These are phyloP conservation scores for Aspergillus brasiliensis DNA, from an alignment of 2,329 filamentous ascomycete genomes.

Conservation along the genomic window DNA sequence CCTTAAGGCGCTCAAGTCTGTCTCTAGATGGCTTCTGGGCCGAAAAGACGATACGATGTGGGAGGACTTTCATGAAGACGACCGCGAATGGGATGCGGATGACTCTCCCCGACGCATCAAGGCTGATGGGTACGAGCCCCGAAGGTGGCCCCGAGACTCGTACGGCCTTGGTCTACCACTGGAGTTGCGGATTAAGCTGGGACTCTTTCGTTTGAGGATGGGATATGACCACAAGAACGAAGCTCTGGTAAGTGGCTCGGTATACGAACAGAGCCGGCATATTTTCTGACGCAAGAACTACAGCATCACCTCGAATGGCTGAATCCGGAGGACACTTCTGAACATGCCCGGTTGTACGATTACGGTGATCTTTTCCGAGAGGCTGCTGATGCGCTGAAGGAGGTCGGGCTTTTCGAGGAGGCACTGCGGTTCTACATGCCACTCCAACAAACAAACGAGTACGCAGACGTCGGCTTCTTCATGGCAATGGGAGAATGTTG, in stretches of 20 bases:
- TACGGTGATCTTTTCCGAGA: conserved; percentile 81
- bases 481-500: conserved; percentile 64
- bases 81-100: conserved; percentile 84
- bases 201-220: conserved; percentile 75
- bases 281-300: conserved; percentile 9
- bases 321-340: conserved; percentile 60
- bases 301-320: conserved; percentile 71
- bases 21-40: conserved; percentile 81
- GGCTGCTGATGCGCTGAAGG: conserved; percentile 61
- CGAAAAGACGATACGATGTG: conserved; percentile 74
- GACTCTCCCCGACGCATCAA: conserved; percentile 66
- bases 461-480: conserved; percentile 53
- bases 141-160: conserved; percentile 54
- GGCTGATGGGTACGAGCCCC: conserved; percentile 63
- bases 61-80: conserved; percentile 71
- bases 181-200: conserved; percentile 81
- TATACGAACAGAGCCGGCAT: neutral
- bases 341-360: conserved; percentile 59
- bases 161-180: conserved; percentile 77
- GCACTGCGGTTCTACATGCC: conserved; percentile 62
- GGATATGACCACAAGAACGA: conserved; percentile 65
- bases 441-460: conserved; percentile 50
- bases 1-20: conserved; percentile 67
- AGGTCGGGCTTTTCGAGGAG: conserved; percentile 53
- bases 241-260: conserved; percentile 63